Percentiles rank a stretch among this genome's conserved stretches.
These are phyloP conservation scores for Cenococcum geophilum DNA, from an alignment of 495 filamentous ascomycete species.

Conservation along the genomic window DNA sequence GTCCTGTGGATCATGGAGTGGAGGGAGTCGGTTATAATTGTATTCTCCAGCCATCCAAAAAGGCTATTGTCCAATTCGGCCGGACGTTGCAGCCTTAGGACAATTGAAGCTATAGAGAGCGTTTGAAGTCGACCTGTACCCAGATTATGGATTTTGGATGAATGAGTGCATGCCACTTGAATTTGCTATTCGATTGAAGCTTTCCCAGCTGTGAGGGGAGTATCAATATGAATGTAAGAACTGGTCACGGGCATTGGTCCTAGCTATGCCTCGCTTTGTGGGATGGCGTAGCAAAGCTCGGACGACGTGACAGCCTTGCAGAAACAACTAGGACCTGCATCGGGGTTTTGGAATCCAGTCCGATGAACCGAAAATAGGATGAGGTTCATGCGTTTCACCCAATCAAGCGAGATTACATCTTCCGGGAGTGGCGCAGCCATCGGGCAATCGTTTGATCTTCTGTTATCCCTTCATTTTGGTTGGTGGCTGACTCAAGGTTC, in stretches of 20 bases:
- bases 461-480: no score
- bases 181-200: no score
- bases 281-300: background rate
- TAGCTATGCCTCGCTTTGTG: background rate
- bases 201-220: no score
- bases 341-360: background rate
- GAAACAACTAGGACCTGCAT: background rate
- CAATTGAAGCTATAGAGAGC: background rate
- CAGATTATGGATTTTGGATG: no score
- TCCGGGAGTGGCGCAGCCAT: background rate
- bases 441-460: background rate
- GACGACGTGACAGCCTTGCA: background rate
- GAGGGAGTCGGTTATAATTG: slow-evolving; percentile 17
- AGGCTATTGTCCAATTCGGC: background rate
- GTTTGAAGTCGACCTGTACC: no score
- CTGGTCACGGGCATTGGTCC: background rate
- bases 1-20: slow-evolving; percentile 14
- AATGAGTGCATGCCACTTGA: no score
- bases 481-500: no score
- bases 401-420: background rate
- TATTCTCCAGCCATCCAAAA: slow-evolving; percentile 15
- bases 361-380: background rate
- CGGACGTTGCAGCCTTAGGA: background rate
- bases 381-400: background rate
- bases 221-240: background rate